Conservation (phyloP, 2,329 filamentous ascomycete genomes). For the Hirsutella thompsonii region DNA sequence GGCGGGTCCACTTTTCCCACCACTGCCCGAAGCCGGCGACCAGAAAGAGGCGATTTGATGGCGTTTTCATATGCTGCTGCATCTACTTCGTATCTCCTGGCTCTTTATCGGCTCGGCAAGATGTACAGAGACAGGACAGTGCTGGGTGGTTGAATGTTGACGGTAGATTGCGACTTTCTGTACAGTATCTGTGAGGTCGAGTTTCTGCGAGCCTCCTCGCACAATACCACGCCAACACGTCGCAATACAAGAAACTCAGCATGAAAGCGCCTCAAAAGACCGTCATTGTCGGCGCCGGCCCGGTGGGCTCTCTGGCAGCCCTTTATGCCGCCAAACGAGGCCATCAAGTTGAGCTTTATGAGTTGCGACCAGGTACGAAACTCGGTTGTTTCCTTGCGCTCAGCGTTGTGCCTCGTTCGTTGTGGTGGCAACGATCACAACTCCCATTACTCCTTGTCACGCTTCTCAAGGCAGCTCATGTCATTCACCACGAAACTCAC, state of each 20-base stretch:
- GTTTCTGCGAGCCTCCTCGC: background rate
- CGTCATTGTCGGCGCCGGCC: constrained; percentile 81
- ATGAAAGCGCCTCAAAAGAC: constrained; percentile 40
- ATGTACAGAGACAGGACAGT: too few relatives aligned
- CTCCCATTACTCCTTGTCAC: too few relatives aligned
- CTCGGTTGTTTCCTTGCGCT: too few relatives aligned
- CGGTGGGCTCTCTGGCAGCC: constrained; percentile 83
- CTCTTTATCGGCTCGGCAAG: too few relatives aligned
- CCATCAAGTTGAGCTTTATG: constrained; percentile 86
- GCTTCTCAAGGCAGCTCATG: too few relatives aligned
- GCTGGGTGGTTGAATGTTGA: too few relatives aligned
- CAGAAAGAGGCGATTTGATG: background rate
- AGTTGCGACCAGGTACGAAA: constrained; percentile 70
- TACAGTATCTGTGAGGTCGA: too few relatives aligned
- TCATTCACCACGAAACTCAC: too few relatives aligned
- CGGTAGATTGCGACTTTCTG: too few relatives aligned
- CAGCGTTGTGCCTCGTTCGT: too few relatives aligned
- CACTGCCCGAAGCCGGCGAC: background rate
- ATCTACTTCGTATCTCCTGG: too few relatives aligned
- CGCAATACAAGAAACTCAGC: background rate
- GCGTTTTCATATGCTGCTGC: background rate
- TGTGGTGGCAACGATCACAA: too few relatives aligned
- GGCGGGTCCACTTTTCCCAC: background rate
- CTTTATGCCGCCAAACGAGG: constrained; percentile 84
- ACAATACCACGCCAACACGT: background rate